phyloP scores from a whole-genome alignment of 352 stramenopile species.

The Bremia lactucae region DNA sequence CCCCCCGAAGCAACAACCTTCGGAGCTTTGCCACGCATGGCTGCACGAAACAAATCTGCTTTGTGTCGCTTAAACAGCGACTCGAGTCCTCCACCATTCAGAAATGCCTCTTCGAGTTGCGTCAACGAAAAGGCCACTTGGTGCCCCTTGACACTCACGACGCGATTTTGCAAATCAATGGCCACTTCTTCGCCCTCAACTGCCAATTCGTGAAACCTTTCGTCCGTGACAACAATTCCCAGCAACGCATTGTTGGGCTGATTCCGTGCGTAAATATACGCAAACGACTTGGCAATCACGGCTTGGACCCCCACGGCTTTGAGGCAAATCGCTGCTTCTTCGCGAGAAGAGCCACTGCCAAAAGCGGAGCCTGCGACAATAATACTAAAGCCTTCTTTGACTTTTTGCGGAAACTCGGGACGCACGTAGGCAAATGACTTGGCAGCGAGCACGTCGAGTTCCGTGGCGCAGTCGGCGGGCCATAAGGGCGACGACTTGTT shows the following conservation, averaged over 20 bases:
- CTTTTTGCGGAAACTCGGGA: slow-evolving; percentile 65
- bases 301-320: slow-evolving; percentile 72
- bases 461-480: slow-evolving; percentile 64
- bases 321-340: slow-evolving; percentile 71
- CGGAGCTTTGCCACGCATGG: slow-evolving; percentile 61
- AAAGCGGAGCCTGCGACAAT: slow-evolving; percentile 70
- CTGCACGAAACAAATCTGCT: slow-evolving; percentile 71
- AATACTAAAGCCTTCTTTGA: slow-evolving; percentile 65
- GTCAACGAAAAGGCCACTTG: slow-evolving; percentile 61
- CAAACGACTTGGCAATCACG: slow-evolving; percentile 80
- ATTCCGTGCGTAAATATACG: slow-evolving; percentile 81
- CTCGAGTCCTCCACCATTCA: slow-evolving; percentile 67
- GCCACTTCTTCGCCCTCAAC: slow-evolving; percentile 53
- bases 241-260: slow-evolving; percentile 77
- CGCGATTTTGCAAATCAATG: slow-evolving; percentile 59
- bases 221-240: slow-evolving; percentile 72
- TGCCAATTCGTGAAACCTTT: slow-evolving; percentile 69
- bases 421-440: slow-evolving; percentile 78
- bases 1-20: slow-evolving; percentile 40
- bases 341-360: slow-evolving; percentile 64
- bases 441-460: slow-evolving; percentile 64
- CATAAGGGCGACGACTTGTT: slow-evolving; percentile 75
- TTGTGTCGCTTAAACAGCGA: slow-evolving; percentile 77
- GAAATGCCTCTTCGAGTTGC: slow-evolving; percentile 69
- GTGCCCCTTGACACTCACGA: slow-evolving; percentile 47